Conservation (phyloP, 331 rosid genomes). For the Quercus phellos region DNA sequence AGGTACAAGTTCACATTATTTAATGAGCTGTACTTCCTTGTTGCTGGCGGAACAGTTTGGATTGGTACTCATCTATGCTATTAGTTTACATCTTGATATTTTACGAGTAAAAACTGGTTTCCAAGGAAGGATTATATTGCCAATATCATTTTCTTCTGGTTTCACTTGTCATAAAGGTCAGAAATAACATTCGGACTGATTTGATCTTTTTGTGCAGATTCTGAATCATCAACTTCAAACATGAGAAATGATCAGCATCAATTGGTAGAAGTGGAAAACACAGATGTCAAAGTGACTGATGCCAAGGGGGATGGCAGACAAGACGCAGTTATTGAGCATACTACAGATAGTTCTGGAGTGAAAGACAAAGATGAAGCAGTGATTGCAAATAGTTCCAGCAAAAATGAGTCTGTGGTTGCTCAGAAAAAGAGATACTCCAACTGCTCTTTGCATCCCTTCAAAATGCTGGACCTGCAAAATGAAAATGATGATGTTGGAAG, state of each 20-base stretch:
- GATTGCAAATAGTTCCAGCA: constrained; percentile 13
- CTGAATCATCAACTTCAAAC: constrained; percentile 36
- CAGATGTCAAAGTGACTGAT: constrained; percentile 40
- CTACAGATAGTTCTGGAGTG: constrained; percentile 25
- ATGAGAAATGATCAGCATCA: constrained; percentile 33
- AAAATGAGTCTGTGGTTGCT: constrained; percentile 31
- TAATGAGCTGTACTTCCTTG: constrained; percentile 95
- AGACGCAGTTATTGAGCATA: constrained; percentile 29
- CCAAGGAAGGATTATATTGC: neutral
- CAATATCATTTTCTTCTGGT: neutral
- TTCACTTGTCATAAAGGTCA: constrained; percentile 3
- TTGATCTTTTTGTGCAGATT: constrained; percentile 49
- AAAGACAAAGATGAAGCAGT: constrained; percentile 26
- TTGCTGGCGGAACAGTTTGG: constrained; percentile 99
- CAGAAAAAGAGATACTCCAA: constrained; percentile 17
- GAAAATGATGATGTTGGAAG: constrained; percentile 77
- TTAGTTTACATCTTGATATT: neutral
- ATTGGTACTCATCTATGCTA: constrained; percentile 53
- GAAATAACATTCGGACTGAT: neutral
- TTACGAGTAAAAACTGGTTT: neutral
- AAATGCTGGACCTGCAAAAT: constrained; percentile 30
- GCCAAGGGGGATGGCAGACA: constrained; percentile 34
- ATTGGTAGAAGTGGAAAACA: constrained; percentile 32
- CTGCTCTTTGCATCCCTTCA: constrained; percentile 11
- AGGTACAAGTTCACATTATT: constrained; percentile 96